A percentile compares a stretch with the other conserved stretches of the same genome.
Evolutionary conservation across 2,329 filamentous ascomycete genomes (phyloP).

Genomic region (Chrysoporthe austroafricana): DNA sequence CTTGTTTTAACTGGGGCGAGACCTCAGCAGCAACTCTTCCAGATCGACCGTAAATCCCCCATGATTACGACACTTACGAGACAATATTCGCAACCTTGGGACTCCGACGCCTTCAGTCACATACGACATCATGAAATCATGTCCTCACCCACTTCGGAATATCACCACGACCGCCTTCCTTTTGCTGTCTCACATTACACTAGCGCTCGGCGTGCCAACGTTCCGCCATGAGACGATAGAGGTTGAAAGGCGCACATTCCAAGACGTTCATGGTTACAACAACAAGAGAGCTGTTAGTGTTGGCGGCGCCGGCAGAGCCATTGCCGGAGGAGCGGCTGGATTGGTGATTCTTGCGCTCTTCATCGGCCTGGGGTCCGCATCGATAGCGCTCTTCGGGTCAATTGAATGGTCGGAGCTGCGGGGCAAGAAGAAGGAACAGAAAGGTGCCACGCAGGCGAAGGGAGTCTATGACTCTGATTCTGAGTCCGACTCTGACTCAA

Average conservation of each 20-base stretch:
- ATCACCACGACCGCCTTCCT: neutral
- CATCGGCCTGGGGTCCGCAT: slow-evolving; percentile 25
- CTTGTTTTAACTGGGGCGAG: neutral
- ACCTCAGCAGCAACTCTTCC: neutral
- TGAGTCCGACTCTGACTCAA: neutral
- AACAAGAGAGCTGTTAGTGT: neutral
- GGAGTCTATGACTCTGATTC: neutral
- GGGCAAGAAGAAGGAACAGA: slow-evolving; percentile 12
- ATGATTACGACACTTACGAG: neutral
- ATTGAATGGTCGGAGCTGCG: slow-evolving; percentile 22
- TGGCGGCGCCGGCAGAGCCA: neutral
- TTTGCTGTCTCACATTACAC: neutral
- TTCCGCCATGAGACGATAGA: neutral
- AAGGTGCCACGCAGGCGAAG: neutral
- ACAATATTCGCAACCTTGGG: neutral
- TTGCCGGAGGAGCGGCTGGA: slow-evolving; percentile 10
- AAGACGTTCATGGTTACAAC: neutral
- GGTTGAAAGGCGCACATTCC: neutral
- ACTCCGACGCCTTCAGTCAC: neutral
- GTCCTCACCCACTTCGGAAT: neutral
- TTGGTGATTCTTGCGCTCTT: slow-evolving; percentile 20
- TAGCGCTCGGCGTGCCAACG: slow-evolving; percentile 2
- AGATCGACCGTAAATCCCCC: neutral
- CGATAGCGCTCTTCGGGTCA: slow-evolving; percentile 21
- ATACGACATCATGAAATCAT: slow-evolving; percentile 7